A percentile compares a stretch with the other conserved stretches of the same genome.
Evolutionary conservation across 768 basidiomycete genomes (phyloP).

Genomic region (Thelephora aurantiotincta): DNA sequence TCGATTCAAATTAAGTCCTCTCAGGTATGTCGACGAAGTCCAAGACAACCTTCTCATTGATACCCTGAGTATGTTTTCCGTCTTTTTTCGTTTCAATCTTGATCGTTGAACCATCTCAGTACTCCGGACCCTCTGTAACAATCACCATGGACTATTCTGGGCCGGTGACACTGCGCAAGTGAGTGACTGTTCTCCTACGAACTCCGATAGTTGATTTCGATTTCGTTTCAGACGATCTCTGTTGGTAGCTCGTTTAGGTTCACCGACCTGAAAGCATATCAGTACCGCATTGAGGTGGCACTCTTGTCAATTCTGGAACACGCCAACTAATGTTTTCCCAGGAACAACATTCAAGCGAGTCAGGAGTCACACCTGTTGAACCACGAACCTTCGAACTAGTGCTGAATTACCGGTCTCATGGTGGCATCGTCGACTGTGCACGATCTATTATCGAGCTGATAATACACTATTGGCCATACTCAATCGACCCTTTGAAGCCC

Average conservation of each 20-base stretch:
- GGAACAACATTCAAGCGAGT: neutral
- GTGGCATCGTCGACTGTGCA: slow-evolving; percentile 63
- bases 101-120: slow-evolving; percentile 25
- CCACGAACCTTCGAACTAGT: slow-evolving; percentile 40
- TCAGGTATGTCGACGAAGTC: slow-evolving; percentile 59
- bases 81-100: neutral
- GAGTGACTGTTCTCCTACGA: neutral
- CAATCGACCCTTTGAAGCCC: slow-evolving; percentile 42
- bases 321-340: slow-evolving; percentile 3
- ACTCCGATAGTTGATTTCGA: neutral
- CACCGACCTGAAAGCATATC: slow-evolving; percentile 53
- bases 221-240: slow-evolving; percentile 43
- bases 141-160: slow-evolving; percentile 60
- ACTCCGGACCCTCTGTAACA: slow-evolving; percentile 43
- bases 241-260: slow-evolving; percentile 62
- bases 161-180: slow-evolving; percentile 55
- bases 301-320: neutral
- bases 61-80: slow-evolving; percentile 29
- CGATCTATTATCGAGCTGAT: slow-evolving; percentile 52
- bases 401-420: slow-evolving; percentile 58
- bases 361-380: slow-evolving; percentile 8
- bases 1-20: neutral
- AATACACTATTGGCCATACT: slow-evolving; percentile 42
- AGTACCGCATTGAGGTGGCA: slow-evolving; percentile 46
- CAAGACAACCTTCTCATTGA: slow-evolving; percentile 65